Evolutionary conservation across 1,284 basidiomycete species (phyloP).

Genomic region (Crepidotus sp.): DNA sequence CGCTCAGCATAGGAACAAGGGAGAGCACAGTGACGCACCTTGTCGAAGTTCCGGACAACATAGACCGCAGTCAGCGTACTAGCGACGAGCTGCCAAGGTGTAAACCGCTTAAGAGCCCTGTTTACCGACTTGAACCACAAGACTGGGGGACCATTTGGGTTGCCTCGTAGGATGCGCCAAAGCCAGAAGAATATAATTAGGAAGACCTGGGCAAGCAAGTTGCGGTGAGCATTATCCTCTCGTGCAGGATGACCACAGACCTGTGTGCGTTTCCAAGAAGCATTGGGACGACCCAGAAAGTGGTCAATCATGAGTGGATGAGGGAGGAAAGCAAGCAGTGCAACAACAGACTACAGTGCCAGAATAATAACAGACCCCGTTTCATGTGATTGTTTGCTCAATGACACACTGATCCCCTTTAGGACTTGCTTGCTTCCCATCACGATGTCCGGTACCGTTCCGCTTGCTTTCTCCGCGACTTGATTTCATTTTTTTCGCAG

Average conservation of each 20-base stretch:
- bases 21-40: conserved; percentile 67
- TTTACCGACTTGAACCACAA: conserved; percentile 57
- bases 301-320: conserved; percentile 68
- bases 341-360: too few species aligned
- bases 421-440: not conserved
- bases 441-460: conserved; percentile 4
- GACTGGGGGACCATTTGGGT: conserved; percentile 56
- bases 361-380: too few species aligned
- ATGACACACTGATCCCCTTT: conserved; percentile 1
- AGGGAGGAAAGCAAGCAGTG: too few species aligned
- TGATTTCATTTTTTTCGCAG: not conserved
- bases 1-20: not conserved
- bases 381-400: not conserved
- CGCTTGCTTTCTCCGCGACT: too few species aligned
- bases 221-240: conserved; percentile 4
- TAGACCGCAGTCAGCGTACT: conserved; percentile 82
- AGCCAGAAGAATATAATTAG: conserved; percentile 87
- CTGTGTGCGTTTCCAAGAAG: conserved; percentile 70
- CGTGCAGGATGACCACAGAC: conserved; percentile 25
- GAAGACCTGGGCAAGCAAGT: conserved; percentile 48
- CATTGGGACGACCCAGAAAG: conserved; percentile 67
- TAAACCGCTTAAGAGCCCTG: conserved; percentile 56
- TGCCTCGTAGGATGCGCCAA: conserved; percentile 68
- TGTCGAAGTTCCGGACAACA: conserved; percentile 80
- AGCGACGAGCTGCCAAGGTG: conserved; percentile 91